phyloP scores from a whole-genome alignment of 2,329 filamentous ascomycete genomes.

The Exophiala mesophila region DNA sequence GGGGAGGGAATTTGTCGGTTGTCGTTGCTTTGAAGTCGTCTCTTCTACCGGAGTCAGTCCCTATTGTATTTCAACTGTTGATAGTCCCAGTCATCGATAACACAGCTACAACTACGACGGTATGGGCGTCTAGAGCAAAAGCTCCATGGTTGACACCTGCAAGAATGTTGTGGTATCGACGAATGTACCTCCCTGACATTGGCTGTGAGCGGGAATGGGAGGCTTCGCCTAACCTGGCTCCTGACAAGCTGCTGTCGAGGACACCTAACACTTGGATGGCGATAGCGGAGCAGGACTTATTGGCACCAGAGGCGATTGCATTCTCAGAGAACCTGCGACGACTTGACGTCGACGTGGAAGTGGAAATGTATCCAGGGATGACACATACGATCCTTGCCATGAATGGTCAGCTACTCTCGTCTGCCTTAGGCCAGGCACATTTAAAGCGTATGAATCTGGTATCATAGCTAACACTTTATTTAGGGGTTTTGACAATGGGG shows the following conservation, averaged over 20 bases:
- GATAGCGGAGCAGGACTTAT: constrained; percentile 52
- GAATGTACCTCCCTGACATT: constrained; percentile 44
- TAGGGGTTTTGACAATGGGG: too few relatives aligned
- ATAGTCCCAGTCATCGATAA: constrained; percentile 57
- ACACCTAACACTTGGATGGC: constrained; percentile 49
- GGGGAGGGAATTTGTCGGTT: constrained; percentile 46
- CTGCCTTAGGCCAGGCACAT: too few relatives aligned
- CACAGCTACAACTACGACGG: constrained; percentile 38
- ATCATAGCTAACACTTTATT: too few relatives aligned
- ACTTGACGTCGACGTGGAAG: constrained; percentile 40
- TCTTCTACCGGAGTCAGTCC: constrained; percentile 20
- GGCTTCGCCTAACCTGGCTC: constrained; percentile 51
- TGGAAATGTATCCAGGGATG: constrained; percentile 50
- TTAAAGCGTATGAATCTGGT: too few relatives aligned
- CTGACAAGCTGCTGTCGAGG: constrained; percentile 43
- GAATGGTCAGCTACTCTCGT: too few relatives aligned
- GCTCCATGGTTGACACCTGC: constrained; percentile 31
- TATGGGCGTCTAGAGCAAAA: constrained; percentile 26
- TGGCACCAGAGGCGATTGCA: constrained; percentile 48
- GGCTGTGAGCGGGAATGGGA: constrained; percentile 46
- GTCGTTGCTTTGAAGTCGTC: constrained; percentile 49
- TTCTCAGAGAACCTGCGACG: constrained; percentile 45
- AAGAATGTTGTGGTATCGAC: constrained; percentile 49
- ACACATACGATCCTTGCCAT: constrained; percentile 57
- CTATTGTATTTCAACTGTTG: constrained; percentile 47